phyloP scores from a whole-genome alignment of 495 filamentous ascomycete genomes.

The Aspergillus incahuasiensis region DNA sequence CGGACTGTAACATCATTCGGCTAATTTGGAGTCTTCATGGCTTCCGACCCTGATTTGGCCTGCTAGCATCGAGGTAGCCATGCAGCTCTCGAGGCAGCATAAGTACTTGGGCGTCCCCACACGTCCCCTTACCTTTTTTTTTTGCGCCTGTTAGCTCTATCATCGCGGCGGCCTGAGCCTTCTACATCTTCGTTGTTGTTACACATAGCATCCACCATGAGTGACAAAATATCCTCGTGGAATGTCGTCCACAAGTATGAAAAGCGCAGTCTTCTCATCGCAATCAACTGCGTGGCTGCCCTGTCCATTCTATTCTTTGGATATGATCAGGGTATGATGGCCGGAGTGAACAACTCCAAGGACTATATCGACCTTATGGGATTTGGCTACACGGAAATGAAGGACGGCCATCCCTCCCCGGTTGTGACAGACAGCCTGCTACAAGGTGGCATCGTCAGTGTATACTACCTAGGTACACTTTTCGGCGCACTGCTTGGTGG shows the following conservation, averaged over 20 bases:
- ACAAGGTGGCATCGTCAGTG: slow-evolving; percentile 64
- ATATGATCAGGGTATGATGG: slow-evolving; percentile 73
- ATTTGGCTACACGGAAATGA: slow-evolving; percentile 54
- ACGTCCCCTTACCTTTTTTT: not conserved
- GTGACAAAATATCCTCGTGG: slow-evolving; percentile 46
- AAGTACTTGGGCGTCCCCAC: not conserved
- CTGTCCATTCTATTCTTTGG: slow-evolving; percentile 59
- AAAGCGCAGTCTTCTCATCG: slow-evolving; percentile 59
- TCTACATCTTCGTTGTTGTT: not conserved
- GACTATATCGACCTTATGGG: slow-evolving; percentile 64
- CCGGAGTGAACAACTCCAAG: slow-evolving; percentile 63
- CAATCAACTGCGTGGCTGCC: slow-evolving; percentile 60
- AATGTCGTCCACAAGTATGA: slow-evolving; percentile 59
- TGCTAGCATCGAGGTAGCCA: not conserved
- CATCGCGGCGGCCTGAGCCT: too few relatives aligned
- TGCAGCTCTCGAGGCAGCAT: not conserved
- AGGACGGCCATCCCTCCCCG: slow-evolving; percentile 38
- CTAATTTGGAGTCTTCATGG: not conserved
- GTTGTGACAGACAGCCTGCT: slow-evolving; percentile 58
- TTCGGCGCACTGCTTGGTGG: slow-evolving; percentile 57
- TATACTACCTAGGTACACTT: slow-evolving; percentile 68
- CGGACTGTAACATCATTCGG: slow-evolving; percentile 24
- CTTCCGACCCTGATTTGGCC: not conserved
- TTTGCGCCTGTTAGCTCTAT: not conserved
- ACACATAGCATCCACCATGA: slow-evolving; percentile 25